These are phyloP conservation scores for Bifiguratus adelaidae DNA, from an alignment of 192 early-diverging fungal genomes.

Conservation along the genomic window DNA sequence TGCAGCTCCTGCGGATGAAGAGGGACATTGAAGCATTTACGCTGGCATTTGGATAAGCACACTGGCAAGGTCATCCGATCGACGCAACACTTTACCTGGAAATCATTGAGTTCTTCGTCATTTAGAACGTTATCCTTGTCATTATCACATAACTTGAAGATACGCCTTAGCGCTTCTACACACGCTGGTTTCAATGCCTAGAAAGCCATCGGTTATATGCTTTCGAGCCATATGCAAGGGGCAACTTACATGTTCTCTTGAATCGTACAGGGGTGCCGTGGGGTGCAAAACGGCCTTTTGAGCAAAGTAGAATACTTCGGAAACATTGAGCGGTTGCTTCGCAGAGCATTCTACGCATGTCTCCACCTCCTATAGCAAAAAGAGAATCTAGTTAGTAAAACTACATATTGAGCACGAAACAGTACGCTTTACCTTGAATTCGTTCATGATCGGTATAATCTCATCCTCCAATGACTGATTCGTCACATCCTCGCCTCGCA, in stretches of 20 bases:
- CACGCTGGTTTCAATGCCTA: conserved; percentile 79
- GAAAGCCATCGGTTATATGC: background rate
- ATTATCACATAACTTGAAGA: conserved; percentile 92
- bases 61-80: background rate
- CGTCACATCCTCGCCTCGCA: conserved; percentile 71
- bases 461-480: conserved; percentile 87
- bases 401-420: background rate
- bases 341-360: conserved; percentile 98
- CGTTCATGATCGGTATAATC: conserved; percentile 97
- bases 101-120: conserved; percentile 93
- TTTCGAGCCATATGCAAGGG: background rate
- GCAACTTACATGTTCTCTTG: conserved; percentile 67
- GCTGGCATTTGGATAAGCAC: conserved; percentile 21
- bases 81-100: conserved; percentile 59
- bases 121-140: conserved; percentile 90
- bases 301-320: conserved; percentile 99
- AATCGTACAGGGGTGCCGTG: conserved; percentile 93
- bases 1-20: conserved; percentile 92
- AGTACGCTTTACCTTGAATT: conserved; percentile 86
- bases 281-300: conserved; percentile 99
- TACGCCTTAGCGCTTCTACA: conserved; percentile 82
- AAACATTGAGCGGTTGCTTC: conserved; percentile 89
- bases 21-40: conserved; percentile 94
- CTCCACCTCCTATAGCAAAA: conserved; percentile 75
- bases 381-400: background rate